These are phyloP conservation scores for Edaphochlamys debaryana DNA, from an alignment of 139 green algal species.

Conservation along the genomic window DNA sequence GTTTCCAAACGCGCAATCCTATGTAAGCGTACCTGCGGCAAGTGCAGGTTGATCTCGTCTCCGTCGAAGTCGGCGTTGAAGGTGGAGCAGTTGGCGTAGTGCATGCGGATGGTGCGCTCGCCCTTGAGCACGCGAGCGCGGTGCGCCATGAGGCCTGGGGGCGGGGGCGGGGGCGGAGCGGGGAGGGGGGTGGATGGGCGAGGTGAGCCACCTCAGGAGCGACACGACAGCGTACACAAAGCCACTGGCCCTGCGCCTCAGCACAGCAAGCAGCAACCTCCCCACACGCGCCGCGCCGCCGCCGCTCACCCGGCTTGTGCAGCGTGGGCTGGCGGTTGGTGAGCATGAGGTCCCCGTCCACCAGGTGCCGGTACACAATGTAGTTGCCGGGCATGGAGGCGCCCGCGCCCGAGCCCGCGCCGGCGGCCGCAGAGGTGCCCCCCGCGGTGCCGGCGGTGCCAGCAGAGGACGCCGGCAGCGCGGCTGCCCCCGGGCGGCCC, in stretches of 20 bases:
- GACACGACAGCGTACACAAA: too few relatives aligned
- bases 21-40: conserved; percentile 84
- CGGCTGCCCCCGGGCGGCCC: background rate
- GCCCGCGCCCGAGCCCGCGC: background rate
- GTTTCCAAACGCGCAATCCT: too few relatives aligned
- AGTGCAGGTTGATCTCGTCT: conserved; percentile 99
- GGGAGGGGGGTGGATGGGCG: background rate
- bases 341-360: conserved; percentile 95
- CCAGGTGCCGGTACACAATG: conserved; percentile 90
- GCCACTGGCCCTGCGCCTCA: too few relatives aligned
- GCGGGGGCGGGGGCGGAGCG: background rate
- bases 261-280: too few relatives aligned
- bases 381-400: conserved; percentile 44
- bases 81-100: conserved; percentile 98
- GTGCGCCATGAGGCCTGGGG: conserved; percentile 79
- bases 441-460: too few relatives aligned
- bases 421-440: too few relatives aligned
- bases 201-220: too few relatives aligned
- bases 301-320: conserved; percentile 87
- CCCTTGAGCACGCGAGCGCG: conserved; percentile 75
- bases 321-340: conserved; percentile 99
- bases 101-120: conserved; percentile 97
- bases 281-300: too few relatives aligned
- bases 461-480: too few relatives aligned
- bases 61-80: conserved; percentile 99